Base-by-base conservation (phyloP, 371 early-diverging fungal species). In the Nosema muscidifuracis region DNA sequence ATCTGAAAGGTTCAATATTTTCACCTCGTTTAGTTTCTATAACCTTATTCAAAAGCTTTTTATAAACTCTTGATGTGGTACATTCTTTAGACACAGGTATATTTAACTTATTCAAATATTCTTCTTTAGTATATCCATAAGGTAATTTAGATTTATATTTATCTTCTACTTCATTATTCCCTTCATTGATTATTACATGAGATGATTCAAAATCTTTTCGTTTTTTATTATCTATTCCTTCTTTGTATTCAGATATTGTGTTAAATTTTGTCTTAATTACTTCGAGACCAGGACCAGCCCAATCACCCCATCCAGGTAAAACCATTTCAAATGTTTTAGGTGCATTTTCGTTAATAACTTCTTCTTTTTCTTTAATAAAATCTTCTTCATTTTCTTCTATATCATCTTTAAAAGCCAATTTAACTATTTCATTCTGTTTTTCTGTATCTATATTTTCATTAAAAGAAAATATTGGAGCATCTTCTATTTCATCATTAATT, bases 151-250 rank as follows among this genome's bases (percentile, higher is more conserved):
- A 24, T 36, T 61, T 55, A 53, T 80, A 81, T 58, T 79, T 81
- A 20, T 66, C 56, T 33, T 80, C 70, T 18, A 65, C 38, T 3
- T 42, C 64, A 18, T 18, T 15, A 16, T 42, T 50, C 9, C 69
- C 67, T 67, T 83, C 78, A 58, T 83, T 83, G 55, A 80, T 74
- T 24, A 83, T 81, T 13, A 83, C 76, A 67, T 83, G 77, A 9
- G 65, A 64, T n/a, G 51, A 42, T 20, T 38, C 44, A 63, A 74
- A 81, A 64, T 83, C 83, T 62, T 78, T 81, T 76, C 83, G 75
- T 20, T 83, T 58, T 53, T 65, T 36, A 16, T 64, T 34, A 38
- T 65, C 62, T 28, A 83, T 76, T 28, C 83, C 83, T 20, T 77
- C 71, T 58, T 71, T 71, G 3, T 38, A 38, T 4, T 67, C 53